Conservation (phyloP, 169 alveolate genomes). For the Eimeria necatrix region DNA sequence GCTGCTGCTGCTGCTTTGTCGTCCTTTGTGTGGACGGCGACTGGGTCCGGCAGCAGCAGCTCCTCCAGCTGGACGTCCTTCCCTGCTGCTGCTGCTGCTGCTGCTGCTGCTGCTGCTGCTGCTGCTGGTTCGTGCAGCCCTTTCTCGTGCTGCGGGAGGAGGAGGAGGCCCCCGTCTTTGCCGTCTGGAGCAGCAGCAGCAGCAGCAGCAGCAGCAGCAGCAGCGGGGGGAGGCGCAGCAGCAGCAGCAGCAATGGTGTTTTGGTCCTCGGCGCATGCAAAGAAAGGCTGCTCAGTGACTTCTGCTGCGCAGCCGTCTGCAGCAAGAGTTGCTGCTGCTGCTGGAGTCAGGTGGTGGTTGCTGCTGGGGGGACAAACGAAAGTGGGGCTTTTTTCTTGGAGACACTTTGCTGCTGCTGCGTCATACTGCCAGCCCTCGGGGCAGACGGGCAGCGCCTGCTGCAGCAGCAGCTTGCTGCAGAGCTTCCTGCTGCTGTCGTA, state of each 20-base stretch:
- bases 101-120: conserved; percentile 3
- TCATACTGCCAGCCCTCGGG: conserved; percentile 14
- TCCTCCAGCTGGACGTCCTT: too few species aligned
- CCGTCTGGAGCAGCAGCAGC: conserved; percentile 1
- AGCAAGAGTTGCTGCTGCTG: neutral
- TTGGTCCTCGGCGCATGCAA: neutral
- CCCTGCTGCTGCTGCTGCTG: too few species aligned
- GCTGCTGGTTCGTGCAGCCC: neutral
- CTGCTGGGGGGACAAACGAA: conserved; percentile 39
- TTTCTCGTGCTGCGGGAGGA: neutral
- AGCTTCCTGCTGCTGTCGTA: neutral
- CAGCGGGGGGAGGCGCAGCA: neutral
- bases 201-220: conserved; percentile 42
- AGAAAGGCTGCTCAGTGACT: neutral
- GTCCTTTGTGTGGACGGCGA: too few species aligned
- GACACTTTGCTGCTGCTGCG: neutral
- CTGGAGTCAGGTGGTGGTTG: neutral
- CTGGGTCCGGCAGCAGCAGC: too few species aligned
- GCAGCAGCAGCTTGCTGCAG: conserved; percentile 2
- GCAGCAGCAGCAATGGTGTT: conserved; percentile 8
- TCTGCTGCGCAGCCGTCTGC: neutral
- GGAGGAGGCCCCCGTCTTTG: neutral
- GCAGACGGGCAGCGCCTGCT: conserved; percentile 5
- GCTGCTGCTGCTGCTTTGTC: too few species aligned
- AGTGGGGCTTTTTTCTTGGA: conserved; percentile 34